A percentile compares a stretch with the other conserved stretches of the same genome.
Evolutionary conservation across 1,284 basidiomycete species (phyloP).

Genomic region (Prillingera fragicola): DNA sequence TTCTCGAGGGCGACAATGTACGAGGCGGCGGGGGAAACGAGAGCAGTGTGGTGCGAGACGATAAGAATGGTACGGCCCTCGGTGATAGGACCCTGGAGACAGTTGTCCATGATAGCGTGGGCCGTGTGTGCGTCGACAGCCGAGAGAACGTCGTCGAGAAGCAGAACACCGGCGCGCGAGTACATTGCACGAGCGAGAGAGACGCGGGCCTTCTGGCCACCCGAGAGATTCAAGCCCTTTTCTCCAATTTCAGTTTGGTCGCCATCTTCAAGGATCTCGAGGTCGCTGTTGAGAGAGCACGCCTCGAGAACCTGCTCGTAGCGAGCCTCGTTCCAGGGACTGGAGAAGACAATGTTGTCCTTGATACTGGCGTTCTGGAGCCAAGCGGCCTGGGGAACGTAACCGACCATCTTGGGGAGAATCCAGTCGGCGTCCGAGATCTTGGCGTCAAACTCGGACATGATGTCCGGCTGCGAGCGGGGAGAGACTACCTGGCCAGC

Average conservation of each 20-base stretch:
- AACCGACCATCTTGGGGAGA: slow-evolving; percentile 66
- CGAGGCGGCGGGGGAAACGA: slow-evolving; percentile 40
- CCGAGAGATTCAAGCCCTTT: slow-evolving; percentile 69
- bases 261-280: slow-evolving; percentile 87
- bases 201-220: slow-evolving; percentile 90
- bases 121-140: slow-evolving; percentile 79
- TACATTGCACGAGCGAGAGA: slow-evolving; percentile 89
- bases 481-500: slow-evolving; percentile 66
- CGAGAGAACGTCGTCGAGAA: slow-evolving; percentile 67
- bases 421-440: slow-evolving; percentile 62
- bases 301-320: slow-evolving; percentile 70
- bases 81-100: slow-evolving; percentile 78
- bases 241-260: slow-evolving; percentile 65
- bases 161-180: slow-evolving; percentile 74
- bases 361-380: slow-evolving; percentile 87
- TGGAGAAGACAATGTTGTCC: slow-evolving; percentile 88
- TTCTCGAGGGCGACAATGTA: slow-evolving; percentile 70
- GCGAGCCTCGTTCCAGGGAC: slow-evolving; percentile 70
- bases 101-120: slow-evolving; percentile 72
- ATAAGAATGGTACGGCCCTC: slow-evolving; percentile 72
- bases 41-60: slow-evolving; percentile 69
- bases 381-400: slow-evolving; percentile 74
- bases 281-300: slow-evolving; percentile 72
- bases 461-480: slow-evolving; percentile 70
- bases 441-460: slow-evolving; percentile 55